Evolutionary conservation across 202 grass and related monocot species (phyloP).

Genomic region (Miscanthus sacchariflorus): DNA sequence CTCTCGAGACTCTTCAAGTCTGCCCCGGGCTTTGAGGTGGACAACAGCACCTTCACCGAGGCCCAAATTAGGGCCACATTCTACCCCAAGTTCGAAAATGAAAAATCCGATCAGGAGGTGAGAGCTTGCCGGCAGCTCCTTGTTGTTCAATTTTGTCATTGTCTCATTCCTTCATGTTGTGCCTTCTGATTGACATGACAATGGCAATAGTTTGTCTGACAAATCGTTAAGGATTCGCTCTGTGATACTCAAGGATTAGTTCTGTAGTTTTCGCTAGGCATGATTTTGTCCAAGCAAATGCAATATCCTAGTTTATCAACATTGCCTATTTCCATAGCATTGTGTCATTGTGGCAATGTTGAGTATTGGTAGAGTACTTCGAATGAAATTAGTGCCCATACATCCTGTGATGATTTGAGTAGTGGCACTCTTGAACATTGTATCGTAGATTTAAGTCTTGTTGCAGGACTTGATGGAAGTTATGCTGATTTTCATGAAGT

Average conservation of each 20-base stretch:
- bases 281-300: background rate
- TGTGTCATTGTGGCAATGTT: background rate
- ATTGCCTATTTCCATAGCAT: background rate
- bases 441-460: background rate
- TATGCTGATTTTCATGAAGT: background rate
- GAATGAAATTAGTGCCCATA: background rate
- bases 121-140: background rate
- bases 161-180: background rate
- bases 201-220: background rate
- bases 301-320: background rate
- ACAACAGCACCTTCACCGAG: conserved; percentile 67
- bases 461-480: background rate
- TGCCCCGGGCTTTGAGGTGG: conserved; percentile 61
- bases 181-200: conserved; percentile 2
- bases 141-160: conserved; percentile 29
- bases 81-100: conserved; percentile 99
- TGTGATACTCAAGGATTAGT: background rate
- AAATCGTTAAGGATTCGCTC: too few species aligned
- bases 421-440: background rate
- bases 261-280: background rate
- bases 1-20: conserved; percentile 69
- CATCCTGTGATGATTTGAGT: background rate
- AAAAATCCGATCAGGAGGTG: conserved; percentile 96
- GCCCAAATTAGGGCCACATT: conserved; percentile 90
- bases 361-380: background rate